Evolutionary conservation across 192 early-diverging fungal genomes (phyloP).

Genomic region (Coemansia sp.): DNA sequence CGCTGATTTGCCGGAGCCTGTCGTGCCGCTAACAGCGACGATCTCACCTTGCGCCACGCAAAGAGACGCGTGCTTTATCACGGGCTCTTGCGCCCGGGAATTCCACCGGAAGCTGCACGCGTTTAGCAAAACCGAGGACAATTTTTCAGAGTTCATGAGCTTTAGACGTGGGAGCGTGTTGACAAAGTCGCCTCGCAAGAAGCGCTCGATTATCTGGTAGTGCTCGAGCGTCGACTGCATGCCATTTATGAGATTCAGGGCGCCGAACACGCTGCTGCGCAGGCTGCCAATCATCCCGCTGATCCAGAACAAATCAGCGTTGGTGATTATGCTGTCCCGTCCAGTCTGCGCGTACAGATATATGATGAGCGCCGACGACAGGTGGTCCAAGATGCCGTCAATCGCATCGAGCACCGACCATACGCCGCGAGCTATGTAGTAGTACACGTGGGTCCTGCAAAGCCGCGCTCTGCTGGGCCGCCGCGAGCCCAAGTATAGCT

Average conservation of each 20-base stretch:
- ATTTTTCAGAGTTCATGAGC: too few species aligned
- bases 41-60: slow-evolving; percentile 35
- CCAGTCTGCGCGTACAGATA: slow-evolving; percentile 2
- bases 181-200: slow-evolving; percentile 21
- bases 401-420: slow-evolving; percentile 11
- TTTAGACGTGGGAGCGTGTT: slow-evolving; percentile 5
- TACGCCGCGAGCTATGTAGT: not conserved
- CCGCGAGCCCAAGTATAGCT: slow-evolving; percentile 7
- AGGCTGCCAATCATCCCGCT: not conserved
- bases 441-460: slow-evolving; percentile 19
- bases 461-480: not conserved
- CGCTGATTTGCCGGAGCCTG: slow-evolving; percentile 63
- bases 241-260: not conserved
- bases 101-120: slow-evolving; percentile 18
- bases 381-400: not conserved
- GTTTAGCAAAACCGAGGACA: slow-evolving; percentile 3
- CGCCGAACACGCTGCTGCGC: not conserved
- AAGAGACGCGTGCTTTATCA: slow-evolving; percentile 12
- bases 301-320: slow-evolving; percentile 18
- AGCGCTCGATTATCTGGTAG: slow-evolving; percentile 12
- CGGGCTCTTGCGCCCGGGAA: not conserved
- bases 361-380: slow-evolving; percentile 1
- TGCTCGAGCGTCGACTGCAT: not conserved
- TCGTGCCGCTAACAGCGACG: slow-evolving; percentile 57
- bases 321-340: slow-evolving; percentile 7